These are phyloP conservation scores for Cercospora sp. DNA, from an alignment of 2,329 filamentous ascomycete genomes.

Conservation along the genomic window DNA sequence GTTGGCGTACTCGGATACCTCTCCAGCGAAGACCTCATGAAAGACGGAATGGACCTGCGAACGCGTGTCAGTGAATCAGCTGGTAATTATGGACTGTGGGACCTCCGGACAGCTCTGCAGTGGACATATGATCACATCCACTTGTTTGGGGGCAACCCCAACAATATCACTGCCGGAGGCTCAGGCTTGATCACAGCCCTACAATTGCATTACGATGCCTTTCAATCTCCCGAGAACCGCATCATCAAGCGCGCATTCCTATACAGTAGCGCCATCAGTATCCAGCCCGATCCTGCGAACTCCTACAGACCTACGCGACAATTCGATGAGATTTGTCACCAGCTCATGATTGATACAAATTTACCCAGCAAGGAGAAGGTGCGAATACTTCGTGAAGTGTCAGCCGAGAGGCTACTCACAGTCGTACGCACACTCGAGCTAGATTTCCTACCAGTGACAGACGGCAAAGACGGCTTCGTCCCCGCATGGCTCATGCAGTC, in stretches of 20 bases:
- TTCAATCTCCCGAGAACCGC: constrained; percentile 18
- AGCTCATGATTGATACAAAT: constrained; percentile 22
- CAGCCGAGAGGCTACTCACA: constrained; percentile 18
- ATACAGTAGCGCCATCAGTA: constrained; percentile 24
- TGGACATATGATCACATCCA: constrained; percentile 55
- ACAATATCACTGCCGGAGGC: constrained; percentile 54
- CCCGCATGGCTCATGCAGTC: constrained; percentile 22
- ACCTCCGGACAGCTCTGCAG: constrained; percentile 56
- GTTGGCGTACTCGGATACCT: constrained; percentile 45
- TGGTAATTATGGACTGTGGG: constrained; percentile 57
- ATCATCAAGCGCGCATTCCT: constrained; percentile 23
- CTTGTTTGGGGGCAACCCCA: constrained; percentile 52
- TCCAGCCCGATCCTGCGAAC: constrained; percentile 20
- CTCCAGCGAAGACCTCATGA: constrained; percentile 39
- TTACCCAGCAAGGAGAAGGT: constrained; percentile 19
- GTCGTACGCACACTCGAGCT: constrained; percentile 20
- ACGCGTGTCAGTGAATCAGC: constrained; percentile 13
- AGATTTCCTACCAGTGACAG: constrained; percentile 24
- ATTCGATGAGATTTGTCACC: constrained; percentile 23
- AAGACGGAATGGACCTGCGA: constrained; percentile 17
- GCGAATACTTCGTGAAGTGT: constrained; percentile 19
- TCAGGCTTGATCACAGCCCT: constrained; percentile 19
- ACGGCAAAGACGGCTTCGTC: constrained; percentile 23
- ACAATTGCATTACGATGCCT: constrained; percentile 27
- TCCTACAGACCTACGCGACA: constrained; percentile 18